Evolutionary conservation across 2,329 filamentous ascomycete species (phyloP), one percentile per base, ranked within the genome.

Genomic region (Scedosporium minutisporum): DNA sequence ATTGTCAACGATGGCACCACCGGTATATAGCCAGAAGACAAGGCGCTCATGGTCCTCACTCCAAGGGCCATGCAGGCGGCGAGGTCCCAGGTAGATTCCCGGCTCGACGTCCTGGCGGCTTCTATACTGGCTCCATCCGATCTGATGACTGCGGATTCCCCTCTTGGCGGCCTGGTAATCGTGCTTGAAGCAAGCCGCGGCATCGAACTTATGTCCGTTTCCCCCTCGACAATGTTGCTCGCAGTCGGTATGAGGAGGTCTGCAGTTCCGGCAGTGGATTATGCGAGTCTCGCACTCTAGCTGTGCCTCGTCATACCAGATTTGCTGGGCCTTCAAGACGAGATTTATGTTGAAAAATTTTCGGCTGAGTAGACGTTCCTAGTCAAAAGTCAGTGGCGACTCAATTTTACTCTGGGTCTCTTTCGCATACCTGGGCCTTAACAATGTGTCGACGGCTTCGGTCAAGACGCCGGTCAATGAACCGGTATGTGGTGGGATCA

Each of bases 251-350:
- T 61, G 16, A 16, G 23, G 44, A 38, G 16, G n/a, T 23, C 9
- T 42, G 21, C 51, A 55, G 1, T 6, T 55, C 3, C 21, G 18
- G 7, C 51, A 55, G 23, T 55, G 51, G n/a, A 55, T 55, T 18
- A 16, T 25, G 12, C 23, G 4, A 16, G 51, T 27, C 3, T 63
- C 58, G 10, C 23, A 10, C 38, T 69, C 65, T 18, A 61, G 18
- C 14, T 57, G 16, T 58, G 61, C 65, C 12, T 63, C 65, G 3
- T 60, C 10, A 58, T 68, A 68, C 4, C 62, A 65, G 0, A 53
- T 6, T 21, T 63, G 55, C n/a, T 63, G 55, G 25, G 55, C 61
- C 12, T 27, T 18, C 41, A 63, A 46, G 29, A 59, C 6, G 33
- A 59, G 6, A 29, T 59, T 38, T 10, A 59, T 53, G 10, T 41